Evolutionary conservation across 2,329 filamentous ascomycete species (phyloP), one percentile per base, ranked within the genome.

Genomic region (Beauveria medogensis): DNA sequence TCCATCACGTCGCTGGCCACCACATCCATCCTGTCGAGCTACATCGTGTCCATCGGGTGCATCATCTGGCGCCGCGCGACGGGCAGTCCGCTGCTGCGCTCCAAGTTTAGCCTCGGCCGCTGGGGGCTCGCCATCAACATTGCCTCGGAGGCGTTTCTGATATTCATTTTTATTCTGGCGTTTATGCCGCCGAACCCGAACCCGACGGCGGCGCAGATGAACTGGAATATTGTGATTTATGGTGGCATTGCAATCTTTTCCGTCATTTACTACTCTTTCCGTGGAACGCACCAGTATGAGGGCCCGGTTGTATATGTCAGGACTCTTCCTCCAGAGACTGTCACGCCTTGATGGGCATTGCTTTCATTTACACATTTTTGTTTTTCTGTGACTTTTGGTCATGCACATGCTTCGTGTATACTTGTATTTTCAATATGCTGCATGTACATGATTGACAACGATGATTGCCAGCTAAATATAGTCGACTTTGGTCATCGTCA

Each of bases 1-100:
- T 79, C 77, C 60, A 77, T 83, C 63, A 74, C 79, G n/a, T 82
- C 79, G 1, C 72, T 84, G 14, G 77, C 77, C 28, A 73, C 81
- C 55, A 77, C 74, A 40, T 77, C 78, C 1, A 74, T 83, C 18
- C 77, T 82, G 54, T 75, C 75, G 22, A 80, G 78, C 20, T 83
- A 83, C 65, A 74, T 82, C 58, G 72, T 82, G 48, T 77, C 77
- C 37, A 73, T 78, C 51, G 63, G 70, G n/a, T 75, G 77, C 60
- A 68, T 81, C 6, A 70, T 80, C 55, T 74, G 72, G 62, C 72
- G 75, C 1, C 73, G 77, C 28, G 79, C 74, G 73, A 68, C 69
- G 14, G 57, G 59, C 30, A 57, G 47, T 8, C 64, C 63, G 14
- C 50, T 67, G n/a, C 63, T 66, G 10, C 60, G 56, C 2, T 64